Base-by-base conservation (phyloP, 495 filamentous ascomycete species). In the Chaetomium cochliodes region DNA sequence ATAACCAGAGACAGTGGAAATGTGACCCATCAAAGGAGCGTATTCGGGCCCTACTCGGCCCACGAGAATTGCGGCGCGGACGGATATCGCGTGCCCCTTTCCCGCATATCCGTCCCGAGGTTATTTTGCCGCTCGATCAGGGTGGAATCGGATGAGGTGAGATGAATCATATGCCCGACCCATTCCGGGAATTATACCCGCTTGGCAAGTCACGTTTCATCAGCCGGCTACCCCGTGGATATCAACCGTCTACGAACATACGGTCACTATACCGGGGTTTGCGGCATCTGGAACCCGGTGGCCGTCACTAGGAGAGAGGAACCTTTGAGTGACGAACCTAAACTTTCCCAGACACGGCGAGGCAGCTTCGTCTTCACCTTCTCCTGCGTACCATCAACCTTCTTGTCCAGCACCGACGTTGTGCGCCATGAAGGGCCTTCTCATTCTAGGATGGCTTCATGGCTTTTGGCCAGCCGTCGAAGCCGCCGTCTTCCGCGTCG, bases 371-470 rank as follows among this genome's bases (percentile, higher is more conserved):
- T 44, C 41, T 5, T 44, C 41, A 44, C 41, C 41, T 44, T 44
- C 16, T 44, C 13, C 18, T 44, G 41, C 5, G 41, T 11, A 44
- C 41, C 41, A 44, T 4, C 41, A 44, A 44, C 3, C 41, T 18
- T 18, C 3, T 44, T 18, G 41, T 5, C 11, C 41, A 44, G 13
- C 41, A 44, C 41, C 33, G 11, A 7, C n/a, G 46, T 20, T 9
- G 46, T 23, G n/a, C 20, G 52, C 52, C 30, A 55, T 55, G 52
- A 55, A 55, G 52, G 33, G 26, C 28, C 26, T 55, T 55, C 16
- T 33, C 5, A 6, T 55, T 20, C 28, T 55, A 0, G 52, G 52
- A 55, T 55, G 52, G 52, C 52, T 55, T 37, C 52, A 55, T n/a
- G 26, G 28, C 52, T 28, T 55, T 12, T 37, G 52, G 52, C 28